Evolutionary conservation across 768 basidiomycete species (phyloP).

Genomic region (Trametes elegans): DNA sequence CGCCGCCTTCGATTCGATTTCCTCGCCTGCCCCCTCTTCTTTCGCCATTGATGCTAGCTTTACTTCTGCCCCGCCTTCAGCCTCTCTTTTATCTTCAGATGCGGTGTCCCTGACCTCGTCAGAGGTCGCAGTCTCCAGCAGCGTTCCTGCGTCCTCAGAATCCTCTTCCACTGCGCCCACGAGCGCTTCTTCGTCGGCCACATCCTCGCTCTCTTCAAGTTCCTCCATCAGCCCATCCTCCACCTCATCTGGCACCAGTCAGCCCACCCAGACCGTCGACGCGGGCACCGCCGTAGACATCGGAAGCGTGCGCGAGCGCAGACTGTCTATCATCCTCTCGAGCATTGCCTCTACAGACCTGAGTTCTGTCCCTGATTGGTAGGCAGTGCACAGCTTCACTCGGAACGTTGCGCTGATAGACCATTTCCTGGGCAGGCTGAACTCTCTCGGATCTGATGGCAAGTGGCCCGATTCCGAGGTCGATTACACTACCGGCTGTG

Average conservation of each 20-base stretch:
- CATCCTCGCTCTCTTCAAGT: not conserved
- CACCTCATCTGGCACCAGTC: not conserved
- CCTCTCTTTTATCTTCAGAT: not conserved
- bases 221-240: not conserved
- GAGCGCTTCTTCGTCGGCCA: not conserved
- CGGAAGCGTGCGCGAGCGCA: slow-evolving; percentile 35
- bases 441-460: slow-evolving; percentile 40
- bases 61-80: not conserved
- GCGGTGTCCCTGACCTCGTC: no score
- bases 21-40: no score
- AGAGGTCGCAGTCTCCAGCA: no score
- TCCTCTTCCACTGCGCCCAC: not conserved
- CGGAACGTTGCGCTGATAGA: not conserved
- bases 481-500: slow-evolving; percentile 63
- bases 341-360: slow-evolving; percentile 19
- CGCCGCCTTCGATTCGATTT: no score
- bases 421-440: slow-evolving; percentile 38
- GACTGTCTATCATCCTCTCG: slow-evolving; percentile 42
- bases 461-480: slow-evolving; percentile 57
- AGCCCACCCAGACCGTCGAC: slow-evolving; percentile 13
- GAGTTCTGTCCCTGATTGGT: slow-evolving; percentile 1
- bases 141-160: no score
- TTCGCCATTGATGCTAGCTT: not conserved
- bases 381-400: not conserved
- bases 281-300: slow-evolving; percentile 32